Evolutionary conservation across 164 flowering plant genomes (phyloP).

Genomic region (Liriodendron chinense): DNA sequence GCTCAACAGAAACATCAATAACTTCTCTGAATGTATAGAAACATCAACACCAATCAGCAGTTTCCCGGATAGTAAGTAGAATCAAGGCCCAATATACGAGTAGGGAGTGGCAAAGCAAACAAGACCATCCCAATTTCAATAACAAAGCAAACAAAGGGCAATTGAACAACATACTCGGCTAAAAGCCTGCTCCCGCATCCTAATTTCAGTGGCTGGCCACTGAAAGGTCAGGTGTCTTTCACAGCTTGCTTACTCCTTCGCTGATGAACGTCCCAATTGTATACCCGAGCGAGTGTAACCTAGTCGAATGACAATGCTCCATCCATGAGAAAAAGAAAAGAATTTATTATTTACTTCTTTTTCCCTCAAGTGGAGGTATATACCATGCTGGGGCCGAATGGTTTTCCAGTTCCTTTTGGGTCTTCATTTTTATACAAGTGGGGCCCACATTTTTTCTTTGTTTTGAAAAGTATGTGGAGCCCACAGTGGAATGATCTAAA

Average conservation of each 20-base stretch:
- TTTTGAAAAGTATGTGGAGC: too few species aligned
- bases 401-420: too few species aligned
- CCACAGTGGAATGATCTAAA: too few species aligned
- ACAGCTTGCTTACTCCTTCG: slow-evolving; percentile 58
- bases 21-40: background rate
- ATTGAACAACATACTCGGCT: background rate
- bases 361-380: slow-evolving; percentile 10
- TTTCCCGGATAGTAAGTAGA: background rate
- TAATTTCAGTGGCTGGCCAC: background rate
- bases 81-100: background rate
- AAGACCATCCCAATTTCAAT: background rate
- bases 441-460: too few species aligned
- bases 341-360: too few species aligned
- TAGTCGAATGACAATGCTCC: slow-evolving; percentile 10
- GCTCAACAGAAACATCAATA: background rate
- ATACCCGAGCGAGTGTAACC: slow-evolving; percentile 97
- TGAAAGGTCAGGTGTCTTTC: slow-evolving; percentile 25
- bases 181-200: background rate
- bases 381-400: too few species aligned
- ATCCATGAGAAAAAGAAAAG: background rate
- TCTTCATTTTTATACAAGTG: too few species aligned
- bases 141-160: background rate
- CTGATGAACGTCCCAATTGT: slow-evolving; percentile 98
- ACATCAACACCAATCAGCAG: background rate
- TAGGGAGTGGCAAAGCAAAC: background rate